Base-by-base conservation (phyloP, 768 basidiomycete genomes). In the Clitopilus passeckerianus region DNA sequence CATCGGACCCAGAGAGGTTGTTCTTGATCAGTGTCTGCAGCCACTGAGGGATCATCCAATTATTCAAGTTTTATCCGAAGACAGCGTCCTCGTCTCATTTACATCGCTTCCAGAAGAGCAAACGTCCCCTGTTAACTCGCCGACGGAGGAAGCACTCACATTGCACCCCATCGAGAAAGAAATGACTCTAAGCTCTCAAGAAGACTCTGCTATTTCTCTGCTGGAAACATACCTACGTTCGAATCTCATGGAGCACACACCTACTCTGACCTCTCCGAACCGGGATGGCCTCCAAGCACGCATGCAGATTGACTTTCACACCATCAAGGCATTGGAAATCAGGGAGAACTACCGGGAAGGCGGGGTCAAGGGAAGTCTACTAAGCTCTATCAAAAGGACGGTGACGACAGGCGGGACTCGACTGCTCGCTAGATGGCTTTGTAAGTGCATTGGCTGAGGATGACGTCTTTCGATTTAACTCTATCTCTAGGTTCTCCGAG, bases 231-330 rank as follows among this genome's bases (percentile, higher is more conserved):
- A 85, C 70, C 77, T 94, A 60, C 80, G 76, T 62, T 75, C 73
- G 44, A 87, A 89, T 65, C 79, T 95, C 23, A 71, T 94, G 65
- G 93, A 93, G 54, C 81, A 87, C 66, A 90, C 89, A 86, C 92
- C 93, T 12, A 67, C 68, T 18, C 78, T 91, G 23, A 75, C 79
- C 23, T 67, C 70, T 23, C 89, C 91, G 0, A 77, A 74, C 44
- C 82, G 77, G 62, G 90, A 93, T 70, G 76, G 70, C 16, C 61
- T 70, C 15, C 67, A 76, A 24, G 74, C 78, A 23, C 79, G 86
- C n/a, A 92, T 95, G 91, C 89, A 93, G 64, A 91, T 95, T 58
- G 93, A 95, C 68, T 81, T 89, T 4, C 87, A 94, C 68, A 94
- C 93, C 0, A 88, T 94, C 71, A 88, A 89, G 68, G 87, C 89